Evolutionary conservation across 2,329 filamentous ascomycete genomes (phyloP), one percentile per base, ranked within the genome.

Genomic region (Ascocoryne sarcoides): DNA sequence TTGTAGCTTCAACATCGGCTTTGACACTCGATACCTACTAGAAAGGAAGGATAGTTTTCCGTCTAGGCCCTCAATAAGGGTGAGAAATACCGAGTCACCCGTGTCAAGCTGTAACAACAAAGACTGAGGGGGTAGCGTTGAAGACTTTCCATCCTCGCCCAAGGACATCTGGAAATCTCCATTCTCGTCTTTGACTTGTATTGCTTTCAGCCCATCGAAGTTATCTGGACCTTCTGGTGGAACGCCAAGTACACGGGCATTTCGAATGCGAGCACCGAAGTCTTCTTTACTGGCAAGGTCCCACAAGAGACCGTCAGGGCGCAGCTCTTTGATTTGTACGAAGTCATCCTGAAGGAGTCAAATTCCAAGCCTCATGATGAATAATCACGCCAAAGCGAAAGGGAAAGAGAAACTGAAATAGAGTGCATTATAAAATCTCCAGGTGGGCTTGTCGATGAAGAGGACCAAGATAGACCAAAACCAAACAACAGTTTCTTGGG

Each of bases 251-350:
- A 89, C 78, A 43, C 76, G 76, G 4, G 87, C 87, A 53, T 86
- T 84, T 45, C 84, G 71, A 48, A 96, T 95, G 32, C 79, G 75
- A 21, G 77, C 75, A 39, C 79, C 79, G 58, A 96, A 90, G 58
- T 95, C 79, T 30, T 72, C 70, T 61, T 89, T 93, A 45, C 75
- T 75, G n/a, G 75, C 69, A n/a, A 95, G 68, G 55, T 87, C 78
- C 48, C 80, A 75, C 17, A 95, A 70, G 53, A 83, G 79, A 1
- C 80, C 79, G 56, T 84, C 76, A 32, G 69, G 68, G 4, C 70
- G 68, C 2, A 92, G 73, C 59, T 94, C 83, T 52, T 80, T 83
- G 48, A 96, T 77, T 50, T 90, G 82, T 32, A 98, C 73, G 52
- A 78, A 85, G 47, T 83, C 75, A 50, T 94, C 83, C 79, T 83